A percentile compares a stretch with the other conserved stretches of the same genome.
phyloP scores from a whole-genome alignment of 192 early-diverging fungal species.

The Backusella parvicylindrica region DNA sequence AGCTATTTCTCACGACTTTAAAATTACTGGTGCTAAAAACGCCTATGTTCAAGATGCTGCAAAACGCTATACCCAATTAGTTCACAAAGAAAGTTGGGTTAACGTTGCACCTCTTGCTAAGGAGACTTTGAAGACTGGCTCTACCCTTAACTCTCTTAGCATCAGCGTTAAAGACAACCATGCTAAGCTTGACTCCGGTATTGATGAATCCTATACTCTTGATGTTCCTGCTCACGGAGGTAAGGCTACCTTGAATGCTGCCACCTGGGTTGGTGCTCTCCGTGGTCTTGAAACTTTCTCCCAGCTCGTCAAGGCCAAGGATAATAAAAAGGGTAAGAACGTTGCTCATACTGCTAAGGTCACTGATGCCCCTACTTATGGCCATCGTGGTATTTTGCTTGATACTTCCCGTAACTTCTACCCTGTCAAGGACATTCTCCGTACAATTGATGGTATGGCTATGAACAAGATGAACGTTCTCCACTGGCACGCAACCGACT shows the following conservation, averaged over 20 bases:
- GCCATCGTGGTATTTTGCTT: conserved; percentile 69
- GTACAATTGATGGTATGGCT: conserved; percentile 66
- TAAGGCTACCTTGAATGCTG: conserved; percentile 51
- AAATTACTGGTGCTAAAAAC: conserved; percentile 14
- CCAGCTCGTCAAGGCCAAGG: conserved; percentile 50
- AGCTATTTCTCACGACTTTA: conserved; percentile 11
- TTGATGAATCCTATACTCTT: conserved; percentile 71
- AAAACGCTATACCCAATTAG: not conserved
- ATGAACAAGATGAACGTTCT: conserved; percentile 76
- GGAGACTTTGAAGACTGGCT: not conserved
- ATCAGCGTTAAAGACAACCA: conserved; percentile 44
- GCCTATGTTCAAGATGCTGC: conserved; percentile 2
- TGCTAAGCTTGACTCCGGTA: conserved; percentile 49
- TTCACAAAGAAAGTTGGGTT: not conserved
- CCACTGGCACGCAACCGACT: conserved; percentile 73
- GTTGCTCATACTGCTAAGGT: conserved; percentile 56
- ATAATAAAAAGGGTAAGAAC: conserved; percentile 17
- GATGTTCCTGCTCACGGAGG: conserved; percentile 49
- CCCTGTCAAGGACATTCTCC: conserved; percentile 49
- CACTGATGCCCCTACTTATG: conserved; percentile 57
- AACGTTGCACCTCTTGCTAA: not conserved
- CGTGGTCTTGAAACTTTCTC: conserved; percentile 70
- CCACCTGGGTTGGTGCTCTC: conserved; percentile 66
- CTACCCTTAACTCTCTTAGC: conserved; percentile 17
- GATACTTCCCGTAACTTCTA: conserved; percentile 72